Conservation (phyloP, 169 alveolate species). For the Cystoisospora suis region DNA sequence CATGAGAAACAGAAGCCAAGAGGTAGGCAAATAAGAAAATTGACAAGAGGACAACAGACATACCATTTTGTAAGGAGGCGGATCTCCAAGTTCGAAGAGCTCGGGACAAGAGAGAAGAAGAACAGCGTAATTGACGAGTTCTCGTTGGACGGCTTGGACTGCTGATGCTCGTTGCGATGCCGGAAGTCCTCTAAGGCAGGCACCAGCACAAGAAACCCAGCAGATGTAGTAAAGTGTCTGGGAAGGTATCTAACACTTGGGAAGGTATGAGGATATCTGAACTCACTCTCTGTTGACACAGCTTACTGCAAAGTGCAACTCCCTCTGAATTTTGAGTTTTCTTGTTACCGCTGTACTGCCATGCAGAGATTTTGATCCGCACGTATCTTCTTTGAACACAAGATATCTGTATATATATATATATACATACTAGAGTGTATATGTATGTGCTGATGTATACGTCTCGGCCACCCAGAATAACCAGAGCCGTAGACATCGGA, state of each 20-base stretch:
- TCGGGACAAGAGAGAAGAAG: constrained; percentile 44
- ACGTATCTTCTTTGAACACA: too few species aligned
- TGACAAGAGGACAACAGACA: not conserved
- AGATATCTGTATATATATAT: too few species aligned
- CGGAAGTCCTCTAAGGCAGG: constrained; percentile 40
- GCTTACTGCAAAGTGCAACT: too few species aligned
- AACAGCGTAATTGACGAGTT: constrained; percentile 45
- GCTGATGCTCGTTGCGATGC: not conserved
- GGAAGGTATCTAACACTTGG: not conserved
- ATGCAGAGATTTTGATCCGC: too few species aligned
- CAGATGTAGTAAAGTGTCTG: not conserved
- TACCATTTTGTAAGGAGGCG: constrained; percentile 17
- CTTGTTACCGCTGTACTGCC: too few species aligned
- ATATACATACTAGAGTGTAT: not conserved
- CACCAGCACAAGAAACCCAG: not conserved
- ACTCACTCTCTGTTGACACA: too few species aligned
- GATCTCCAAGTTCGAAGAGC: constrained; percentile 40
- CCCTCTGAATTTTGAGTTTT: too few species aligned
- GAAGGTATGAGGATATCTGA: not conserved
- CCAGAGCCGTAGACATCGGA: not conserved
- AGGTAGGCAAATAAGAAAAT: not conserved
- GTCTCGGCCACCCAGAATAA: not conserved
- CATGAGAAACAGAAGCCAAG: too few species aligned
- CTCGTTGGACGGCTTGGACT: constrained; percentile 24
- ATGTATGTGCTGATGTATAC: not conserved